Conservation (phyloP, 495 filamentous ascomycete genomes). For the Pyrenopolyporus hunteri region DNA sequence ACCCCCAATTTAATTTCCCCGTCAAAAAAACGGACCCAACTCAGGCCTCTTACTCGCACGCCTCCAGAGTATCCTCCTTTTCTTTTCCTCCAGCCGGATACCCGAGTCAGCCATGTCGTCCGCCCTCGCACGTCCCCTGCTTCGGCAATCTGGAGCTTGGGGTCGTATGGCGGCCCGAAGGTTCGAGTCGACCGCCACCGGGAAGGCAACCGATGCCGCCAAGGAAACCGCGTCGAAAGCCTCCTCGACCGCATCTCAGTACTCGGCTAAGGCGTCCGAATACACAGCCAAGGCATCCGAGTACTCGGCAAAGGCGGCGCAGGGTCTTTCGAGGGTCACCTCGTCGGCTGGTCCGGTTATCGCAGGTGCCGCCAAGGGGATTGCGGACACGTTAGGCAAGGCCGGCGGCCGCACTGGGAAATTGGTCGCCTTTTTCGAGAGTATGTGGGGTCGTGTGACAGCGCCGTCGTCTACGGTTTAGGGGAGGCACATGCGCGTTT, state of each 20-base stretch:
- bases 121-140: slow-evolving; percentile 44
- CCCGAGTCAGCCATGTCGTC: slow-evolving; percentile 35
- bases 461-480: not conserved
- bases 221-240: slow-evolving; percentile 34
- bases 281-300: slow-evolving; percentile 69
- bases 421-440: slow-evolving; percentile 80
- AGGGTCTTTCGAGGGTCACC: slow-evolving; percentile 84
- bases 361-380: slow-evolving; percentile 68
- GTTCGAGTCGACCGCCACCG: slow-evolving; percentile 54
- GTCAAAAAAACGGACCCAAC: slow-evolving; percentile 4
- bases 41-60: slow-evolving; percentile 35
- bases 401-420: slow-evolving; percentile 86
- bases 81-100: slow-evolving; percentile 15
- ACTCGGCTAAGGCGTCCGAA: slow-evolving; percentile 65
- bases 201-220: slow-evolving; percentile 29
- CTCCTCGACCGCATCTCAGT: slow-evolving; percentile 62
- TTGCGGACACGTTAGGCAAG: slow-evolving; percentile 69
- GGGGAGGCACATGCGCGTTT: slow-evolving; percentile 1
- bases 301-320: slow-evolving; percentile 74
- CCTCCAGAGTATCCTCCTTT: slow-evolving; percentile 28
- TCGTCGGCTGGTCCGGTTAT: slow-evolving; percentile 80
- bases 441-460: slow-evolving; percentile 62
- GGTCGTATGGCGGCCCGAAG: slow-evolving; percentile 55
- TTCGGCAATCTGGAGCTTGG: slow-evolving; percentile 45
- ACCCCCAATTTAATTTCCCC: slow-evolving; percentile 2